Conservation (phyloP, 495 filamentous ascomycete species). For the Echria macrotheca region DNA sequence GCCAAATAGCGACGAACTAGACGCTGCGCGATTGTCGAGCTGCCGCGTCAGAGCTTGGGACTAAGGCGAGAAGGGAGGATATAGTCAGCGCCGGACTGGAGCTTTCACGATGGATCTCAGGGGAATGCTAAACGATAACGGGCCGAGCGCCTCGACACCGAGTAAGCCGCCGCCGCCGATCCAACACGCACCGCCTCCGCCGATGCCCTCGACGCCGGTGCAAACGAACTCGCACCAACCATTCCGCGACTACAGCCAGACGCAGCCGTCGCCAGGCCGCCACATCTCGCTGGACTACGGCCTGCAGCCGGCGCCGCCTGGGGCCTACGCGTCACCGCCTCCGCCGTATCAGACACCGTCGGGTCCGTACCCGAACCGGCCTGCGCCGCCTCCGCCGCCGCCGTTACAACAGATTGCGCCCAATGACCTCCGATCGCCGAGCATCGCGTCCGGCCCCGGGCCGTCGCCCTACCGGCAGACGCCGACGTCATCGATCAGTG, state of each 20-base stretch:
- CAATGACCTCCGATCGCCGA: slow-evolving; percentile 49
- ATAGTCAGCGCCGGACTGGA: too few species aligned
- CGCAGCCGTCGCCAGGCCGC: slow-evolving; percentile 38
- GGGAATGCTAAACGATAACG: slow-evolving; percentile 48
- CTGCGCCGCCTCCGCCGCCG: slow-evolving; percentile 41
- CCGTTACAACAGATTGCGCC: slow-evolving; percentile 44
- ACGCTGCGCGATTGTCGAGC: slow-evolving; percentile 2
- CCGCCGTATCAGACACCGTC: slow-evolving; percentile 33
- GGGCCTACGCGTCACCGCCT: slow-evolving; percentile 35
- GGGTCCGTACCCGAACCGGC: slow-evolving; percentile 37
- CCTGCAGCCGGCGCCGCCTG: slow-evolving; percentile 17
- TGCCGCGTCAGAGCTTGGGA: slow-evolving; percentile 9
- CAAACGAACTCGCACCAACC: slow-evolving; percentile 37
- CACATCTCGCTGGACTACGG: slow-evolving; percentile 38
- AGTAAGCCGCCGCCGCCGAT: slow-evolving; percentile 21
- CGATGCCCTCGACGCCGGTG: slow-evolving; percentile 44
- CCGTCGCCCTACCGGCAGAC: slow-evolving; percentile 52
- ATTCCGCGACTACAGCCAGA: slow-evolving; percentile 41
- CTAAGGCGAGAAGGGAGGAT: too few species aligned
- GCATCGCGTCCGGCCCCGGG: slow-evolving; percentile 36
- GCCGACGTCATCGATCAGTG: slow-evolving; percentile 39
- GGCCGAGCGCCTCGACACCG: slow-evolving; percentile 21
- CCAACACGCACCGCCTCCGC: slow-evolving; percentile 23
- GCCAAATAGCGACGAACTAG: slow-evolving; percentile 8
- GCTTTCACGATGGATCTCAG: slow-evolving; percentile 54